Base-by-base conservation (phyloP, 148 eudicot species). In the Hydrangea macrophylla region DNA sequence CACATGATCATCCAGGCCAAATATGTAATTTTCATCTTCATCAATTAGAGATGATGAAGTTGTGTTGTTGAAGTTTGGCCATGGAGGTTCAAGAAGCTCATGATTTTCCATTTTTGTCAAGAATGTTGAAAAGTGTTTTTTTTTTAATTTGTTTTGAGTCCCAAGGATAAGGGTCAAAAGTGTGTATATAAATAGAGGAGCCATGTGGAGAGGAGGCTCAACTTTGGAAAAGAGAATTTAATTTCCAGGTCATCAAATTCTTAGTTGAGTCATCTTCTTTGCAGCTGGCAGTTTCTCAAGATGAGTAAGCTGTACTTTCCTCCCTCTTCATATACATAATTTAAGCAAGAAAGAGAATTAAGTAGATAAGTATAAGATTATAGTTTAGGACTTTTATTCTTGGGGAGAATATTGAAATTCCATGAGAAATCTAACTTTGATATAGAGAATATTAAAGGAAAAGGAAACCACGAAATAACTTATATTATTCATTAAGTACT, bases 131-230 rank as follows among this genome's bases (percentile, higher is more conserved):
- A 24, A 13, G 7, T 9, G 39, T 27, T 56, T 18, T 27, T 56
- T 18, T 20, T 58, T 45, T 57, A 39, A 1, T 63, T n/a, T 8
- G 5, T 5, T 22, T 57, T 55, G 54, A 27, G 24, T 67, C 24
- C 31, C n/a, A 18, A 50, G 50, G 27, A 33, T 8, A 60, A 45
- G 56, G 36, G 7, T 18, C 18, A 30, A 12, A n/a, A 35, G 13
- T 54, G 33, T 67, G 18, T 67, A 68, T 61, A 68, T 25, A 54
- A 42, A 4, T 12, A 24, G 37, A n/a, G 44, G 39, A 60, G 39
- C 2, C 23, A n/a, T n/a, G n/a, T n/a, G n/a, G n/a, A 7, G 27
- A 13, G 18, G 28, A 42, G 60, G 37, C 48, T 23, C 10, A 1
- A 40, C 10, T 5, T 60, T 45, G 23, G 48, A 36, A 37, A 36